Percentiles rank a stretch among this genome's conserved stretches.
Evolutionary conservation across 179 eudicot species (phyloP).

Genomic region (Gypsophila paniculata): DNA sequence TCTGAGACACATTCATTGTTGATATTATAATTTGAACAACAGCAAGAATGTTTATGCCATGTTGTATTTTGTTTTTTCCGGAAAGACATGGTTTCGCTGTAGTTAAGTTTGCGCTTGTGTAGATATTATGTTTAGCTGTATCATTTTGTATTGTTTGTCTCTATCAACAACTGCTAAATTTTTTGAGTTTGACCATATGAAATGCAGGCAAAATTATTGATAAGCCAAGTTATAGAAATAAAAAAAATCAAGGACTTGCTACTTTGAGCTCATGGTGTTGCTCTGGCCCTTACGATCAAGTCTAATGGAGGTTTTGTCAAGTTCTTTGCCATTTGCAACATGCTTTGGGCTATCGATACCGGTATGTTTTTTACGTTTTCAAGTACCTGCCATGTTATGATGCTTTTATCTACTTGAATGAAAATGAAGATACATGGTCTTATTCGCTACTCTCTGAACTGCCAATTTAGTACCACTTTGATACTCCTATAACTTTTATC

Average conservation of each 20-base stretch:
- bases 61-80: too few species aligned
- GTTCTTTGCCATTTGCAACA: not conserved
- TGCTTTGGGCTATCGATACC: constrained; percentile 3
- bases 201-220: constrained; percentile 19
- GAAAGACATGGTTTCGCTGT: not conserved
- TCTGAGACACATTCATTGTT: too few species aligned
- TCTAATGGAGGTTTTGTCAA: not conserved
- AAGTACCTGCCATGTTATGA: not conserved
- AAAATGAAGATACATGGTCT: not conserved
- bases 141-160: too few species aligned
- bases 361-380: constrained; percentile 21
- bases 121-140: too few species aligned
- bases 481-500: too few species aligned
- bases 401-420: not conserved
- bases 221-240: not conserved
- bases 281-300: not conserved
- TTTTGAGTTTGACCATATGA: not conserved
- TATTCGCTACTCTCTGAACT: not conserved
- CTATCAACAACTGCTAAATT: too few species aligned
- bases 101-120: too few species aligned
- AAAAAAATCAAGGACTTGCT: not conserved
- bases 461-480: not conserved
- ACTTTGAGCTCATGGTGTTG: constrained; percentile 8
- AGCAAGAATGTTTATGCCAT: too few species aligned
- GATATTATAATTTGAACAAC: too few species aligned